Base-by-base conservation (phyloP, 768 basidiomycete species). In the Thelephora ganbajun region DNA sequence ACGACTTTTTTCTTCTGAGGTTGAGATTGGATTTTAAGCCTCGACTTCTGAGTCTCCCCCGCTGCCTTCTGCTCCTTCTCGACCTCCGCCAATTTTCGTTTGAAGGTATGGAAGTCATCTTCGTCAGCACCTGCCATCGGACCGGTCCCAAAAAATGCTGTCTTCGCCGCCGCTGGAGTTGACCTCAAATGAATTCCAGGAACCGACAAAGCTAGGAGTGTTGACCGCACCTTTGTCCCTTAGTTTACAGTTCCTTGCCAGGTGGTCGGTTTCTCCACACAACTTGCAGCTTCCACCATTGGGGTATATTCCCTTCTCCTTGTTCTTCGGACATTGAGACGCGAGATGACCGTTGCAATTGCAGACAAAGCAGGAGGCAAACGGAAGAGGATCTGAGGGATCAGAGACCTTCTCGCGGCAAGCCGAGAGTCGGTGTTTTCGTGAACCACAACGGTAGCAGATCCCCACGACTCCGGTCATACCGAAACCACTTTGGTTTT, bases 351-450 rank as follows among this genome's bases (percentile, higher is more conserved):
- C 93, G 55, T 74, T 80, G 3, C 69, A 72, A 3, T 76, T 77
- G 59, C 93, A 97, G 16, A 97, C 83, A 59, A 91, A 97, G 64
- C 93, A 97, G 3, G 82, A 85, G 0, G 93, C 92, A 54, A 79
- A 91, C 1, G 92, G 93, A 2, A 90, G 69, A 1, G 84, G 83
- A 49, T 87, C 70, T 14, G 58, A 60, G 11, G 74, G 69, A 59
- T 89, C 73, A 30, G 26, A 4, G 16, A 66, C 65, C 4, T 76
- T 70, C 55, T 79, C 79, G 51, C 70, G 80, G 62, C 93, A 97
- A 33, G 68, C 70, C n/a, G 86, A 78, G 1, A 97, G 71, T 12
- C 71, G 81, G 54, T 97, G 92, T 46, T 69, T 74, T 5, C 68
- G 71, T 2, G 89, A 89, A 41, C 89, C 85, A 54, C 92, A 96